Base-by-base conservation (phyloP, 495 filamentous ascomycete genomes). In the Aspergillus sclerotiicarbonarius region DNA sequence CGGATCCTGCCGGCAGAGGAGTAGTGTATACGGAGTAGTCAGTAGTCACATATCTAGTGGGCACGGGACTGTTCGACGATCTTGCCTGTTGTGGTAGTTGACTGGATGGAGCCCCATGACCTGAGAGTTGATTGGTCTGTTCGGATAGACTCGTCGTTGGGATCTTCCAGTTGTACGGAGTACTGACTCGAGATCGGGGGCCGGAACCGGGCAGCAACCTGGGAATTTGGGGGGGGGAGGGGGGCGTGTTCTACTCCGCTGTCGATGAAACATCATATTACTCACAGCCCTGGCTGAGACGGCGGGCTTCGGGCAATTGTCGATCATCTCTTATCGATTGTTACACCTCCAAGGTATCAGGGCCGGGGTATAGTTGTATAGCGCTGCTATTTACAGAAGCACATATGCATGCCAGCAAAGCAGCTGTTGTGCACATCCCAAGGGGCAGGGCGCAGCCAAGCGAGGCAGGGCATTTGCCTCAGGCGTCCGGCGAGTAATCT, bases 1-100 rank as follows among this genome's bases (percentile, higher is more conserved):
- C 43, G 53, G 53, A 55, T 57, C 46, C 47, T 43, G 46, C 54
- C 54, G 47, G 46, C 32, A 35, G 25, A 25, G 25, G 2, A 25
- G 25, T 45, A 51, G 31, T 53, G 31, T 15, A 39, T n/a, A 37
- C 16, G 2, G 19, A 15, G 31, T 37, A 19, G 29, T 19, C 0
- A 7, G 8, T 20, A 18, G 21, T 4, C 4, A 48, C 3, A 8
- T 41, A 41, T 2, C 2, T 16, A 41, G 37, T 41, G n/a, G 37
- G n/a, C 8, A 5, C 25, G 25, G 37, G 37, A 41, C 37, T 41
- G 8, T 3, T 41, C 25, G 25, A 25, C 25, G 25, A 25, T 25
- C 25, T 45, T n/a, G 19, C 41, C 7, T 6, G 41, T n/a, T 6
- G 41, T n/a, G n/a, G 19, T 45, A 19, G 41, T 45, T 45, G 41